Base-by-base conservation (phyloP, 257 asterid species). In the Solanum corneliomulleri region DNA sequence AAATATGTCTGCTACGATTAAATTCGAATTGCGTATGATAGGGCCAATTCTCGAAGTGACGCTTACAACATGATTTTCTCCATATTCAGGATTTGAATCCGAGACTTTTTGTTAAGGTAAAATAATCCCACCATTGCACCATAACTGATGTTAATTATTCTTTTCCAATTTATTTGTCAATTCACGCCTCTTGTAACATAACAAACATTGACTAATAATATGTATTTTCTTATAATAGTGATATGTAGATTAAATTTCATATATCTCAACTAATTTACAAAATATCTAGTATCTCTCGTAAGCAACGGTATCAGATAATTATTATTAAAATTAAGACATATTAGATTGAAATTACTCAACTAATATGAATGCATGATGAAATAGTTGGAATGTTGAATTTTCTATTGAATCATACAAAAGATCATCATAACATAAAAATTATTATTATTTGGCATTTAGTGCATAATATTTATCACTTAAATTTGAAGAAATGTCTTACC, bases 61-160 rank as follows among this genome's bases (percentile, higher is more conserved):
- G 5, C 66, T 58, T 25, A 0, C 1, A 58, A 20, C 1, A 58
- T 0, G 0, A 58, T 58, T 58, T 58, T 58, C 1, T 58, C 2
- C 66, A 20, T 58, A 20, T 9, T 0, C 0, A 58, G 11, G 4
- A 5, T 1, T 56, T 2, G 1, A 58, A 58, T 0, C 5, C 2
- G 14, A 58, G 0, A 58, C 2, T 0, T 58, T 25, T 8, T 20
- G 4, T 20, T 42, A 42, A 42, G 45, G 12, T 58, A 11, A 58
- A 58, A 0, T 1, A 20, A 10, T 58, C 2, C 1, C 25, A 58
- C 25, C 12, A 58, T 2, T 58, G 0, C 25, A 58, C 1, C 66
- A 58, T 12, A 56, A 58, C 23, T 8, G 12, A 56, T 20, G 12
- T 58, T 58, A 5, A 58, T 9, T 10, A 42, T 58, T 58, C 12